These are phyloP conservation scores for Hymenotorrendiella dingleyae DNA, from an alignment of 2,329 filamentous ascomycete genomes.

Conservation along the genomic window DNA sequence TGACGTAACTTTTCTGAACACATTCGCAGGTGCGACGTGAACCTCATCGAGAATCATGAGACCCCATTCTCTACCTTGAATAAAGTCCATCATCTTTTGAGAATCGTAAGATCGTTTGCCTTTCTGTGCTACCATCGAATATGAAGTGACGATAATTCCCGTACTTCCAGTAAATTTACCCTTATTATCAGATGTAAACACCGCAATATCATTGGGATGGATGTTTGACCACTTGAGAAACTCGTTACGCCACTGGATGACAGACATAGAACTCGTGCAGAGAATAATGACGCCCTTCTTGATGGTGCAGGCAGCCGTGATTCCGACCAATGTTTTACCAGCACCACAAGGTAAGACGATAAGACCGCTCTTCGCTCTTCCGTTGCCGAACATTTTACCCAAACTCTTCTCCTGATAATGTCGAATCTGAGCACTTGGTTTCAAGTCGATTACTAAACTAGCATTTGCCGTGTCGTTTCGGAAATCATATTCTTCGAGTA, in stretches of 20 bases:
- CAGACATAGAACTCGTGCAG: conserved; percentile 96
- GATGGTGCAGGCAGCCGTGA: conserved; percentile 95
- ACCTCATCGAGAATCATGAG: conserved; percentile 96
- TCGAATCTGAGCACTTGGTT: conserved; percentile 82
- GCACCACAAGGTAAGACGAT: conserved; percentile 96
- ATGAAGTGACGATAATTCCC: conserved; percentile 94
- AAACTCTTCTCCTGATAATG: conserved; percentile 95
- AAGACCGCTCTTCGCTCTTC: conserved; percentile 92
- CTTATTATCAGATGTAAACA: conserved; percentile 94
- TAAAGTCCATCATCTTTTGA: conserved; percentile 95
- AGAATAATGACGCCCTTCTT: conserved; percentile 95
- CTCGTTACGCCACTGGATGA: conserved; percentile 92
- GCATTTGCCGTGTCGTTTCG: conserved; percentile 84
- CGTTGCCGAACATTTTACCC: conserved; percentile 99
- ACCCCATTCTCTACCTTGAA: conserved; percentile 87
- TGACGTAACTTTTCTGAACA: conserved; percentile 91
- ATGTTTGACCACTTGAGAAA: conserved; percentile 99
- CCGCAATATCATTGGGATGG: conserved; percentile 83
- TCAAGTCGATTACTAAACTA: conserved; percentile 88
- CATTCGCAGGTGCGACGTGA: conserved; percentile 93
- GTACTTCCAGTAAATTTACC: conserved; percentile 79
- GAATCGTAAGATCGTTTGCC: conserved; percentile 85
- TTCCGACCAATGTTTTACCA: conserved; percentile 96
- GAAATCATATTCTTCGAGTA: conserved; percentile 97
- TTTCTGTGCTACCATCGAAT: conserved; percentile 96